Evolutionary conservation across 306 rosid genomes (phyloP).

Genomic region (Gynostemma pentaphyllum): DNA sequence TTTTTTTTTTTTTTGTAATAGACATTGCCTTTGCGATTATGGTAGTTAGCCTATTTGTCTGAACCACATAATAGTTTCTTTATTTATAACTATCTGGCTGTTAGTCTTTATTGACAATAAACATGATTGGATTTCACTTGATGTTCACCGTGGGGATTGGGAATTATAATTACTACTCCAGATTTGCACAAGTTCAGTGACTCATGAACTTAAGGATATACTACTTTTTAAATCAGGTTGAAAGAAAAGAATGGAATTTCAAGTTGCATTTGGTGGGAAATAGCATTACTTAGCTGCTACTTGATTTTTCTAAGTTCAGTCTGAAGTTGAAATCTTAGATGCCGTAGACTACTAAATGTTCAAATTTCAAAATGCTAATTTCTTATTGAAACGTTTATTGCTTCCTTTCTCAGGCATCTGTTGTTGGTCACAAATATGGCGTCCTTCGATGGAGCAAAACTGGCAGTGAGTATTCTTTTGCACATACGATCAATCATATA

Average conservation of each 20-base stretch:
- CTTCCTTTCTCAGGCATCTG: slow-evolving; percentile 60
- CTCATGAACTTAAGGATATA: neutral
- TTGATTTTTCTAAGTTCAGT: neutral
- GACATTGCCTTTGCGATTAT: neutral
- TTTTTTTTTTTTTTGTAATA: neutral
- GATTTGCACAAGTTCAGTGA: neutral
- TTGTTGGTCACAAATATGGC: slow-evolving; percentile 95
- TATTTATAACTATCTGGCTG: too few relatives aligned
- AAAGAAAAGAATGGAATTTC: neutral
- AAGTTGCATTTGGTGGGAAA: neutral
- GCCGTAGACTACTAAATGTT: neutral
- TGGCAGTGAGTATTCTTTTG: slow-evolving; percentile 61
- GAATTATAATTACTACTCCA: neutral
- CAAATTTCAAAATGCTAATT: neutral
- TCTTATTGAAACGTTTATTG: neutral
- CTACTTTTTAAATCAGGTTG: neutral
- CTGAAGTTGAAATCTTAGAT: neutral
- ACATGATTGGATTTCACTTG: too few relatives aligned
- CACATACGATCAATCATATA: neutral
- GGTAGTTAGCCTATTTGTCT: too few relatives aligned
- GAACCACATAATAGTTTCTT: too few relatives aligned
- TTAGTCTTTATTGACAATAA: too few relatives aligned
- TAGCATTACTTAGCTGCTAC: neutral
- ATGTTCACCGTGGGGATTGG: too few relatives aligned
- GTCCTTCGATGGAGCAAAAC: slow-evolving; percentile 90